Base-by-base conservation (phyloP, 305 asterid species). In the Fraxinus paxiana region DNA sequence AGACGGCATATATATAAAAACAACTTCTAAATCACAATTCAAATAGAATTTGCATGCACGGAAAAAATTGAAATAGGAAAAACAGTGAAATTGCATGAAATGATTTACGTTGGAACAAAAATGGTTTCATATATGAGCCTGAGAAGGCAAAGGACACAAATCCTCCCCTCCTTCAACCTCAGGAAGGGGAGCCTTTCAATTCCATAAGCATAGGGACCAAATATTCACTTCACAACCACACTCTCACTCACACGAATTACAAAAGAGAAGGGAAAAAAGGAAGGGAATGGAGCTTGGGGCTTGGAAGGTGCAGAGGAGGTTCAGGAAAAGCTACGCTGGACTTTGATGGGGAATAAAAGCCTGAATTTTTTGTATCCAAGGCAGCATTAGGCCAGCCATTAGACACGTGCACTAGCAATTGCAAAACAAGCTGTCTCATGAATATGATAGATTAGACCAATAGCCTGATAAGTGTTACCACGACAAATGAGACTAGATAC, bases 1-100 rank as follows among this genome's bases (percentile, higher is more conserved):
- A 83, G 48, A 63, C 48, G 75, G 70, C 80, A 79, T 4, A 65
- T 72, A 77, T 51, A 65, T 72, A 75, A 33, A 37, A 78, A 70
- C 33, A 82, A 78, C n/a, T 70, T 81, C 73, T 41, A 35, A 77
- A 35, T 24, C 35, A 51, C 54, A 43, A 31, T 15, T 28, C 63
- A 13, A 75, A 31, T 22, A 31, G 51, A 46, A 10, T 22, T 65
- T 65, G 73, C 65, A 46, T 18, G 33, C 24, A 18, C 0, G 12
- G 13, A 75, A 75, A 46, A 13, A 0, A 38, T 75, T 24, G 67
- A 46, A 75, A n/a, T 20, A 26, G 43, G 31, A 56, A 63, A 83
- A 59, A 26, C 24, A 73, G 31, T 30, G 20, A 26, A 85, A 37
- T 51, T 26, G 63, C 75, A 74, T 38, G 71, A 79, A 43, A 79